phyloP scores from a whole-genome alignment of 345 rosid genomes.

The Cardamine occulta region DNA sequence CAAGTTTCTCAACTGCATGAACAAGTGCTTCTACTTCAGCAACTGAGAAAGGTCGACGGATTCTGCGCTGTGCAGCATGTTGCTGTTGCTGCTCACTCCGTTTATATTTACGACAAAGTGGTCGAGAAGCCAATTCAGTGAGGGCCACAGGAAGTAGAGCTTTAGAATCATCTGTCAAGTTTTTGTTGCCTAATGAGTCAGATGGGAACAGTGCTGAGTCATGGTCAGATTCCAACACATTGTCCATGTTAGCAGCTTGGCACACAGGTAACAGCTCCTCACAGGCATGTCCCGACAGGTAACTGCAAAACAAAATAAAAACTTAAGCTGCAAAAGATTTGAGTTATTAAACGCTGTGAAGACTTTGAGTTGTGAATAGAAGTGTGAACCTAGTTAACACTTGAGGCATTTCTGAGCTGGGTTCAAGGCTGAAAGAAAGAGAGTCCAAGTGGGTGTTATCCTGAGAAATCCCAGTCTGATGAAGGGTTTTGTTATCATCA shows the following conservation, averaged over 20 bases:
- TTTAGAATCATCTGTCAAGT: conserved; percentile 56
- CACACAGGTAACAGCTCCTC: conserved; percentile 47
- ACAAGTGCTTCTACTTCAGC: conserved; percentile 95
- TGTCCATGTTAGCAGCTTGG: conserved; percentile 46
- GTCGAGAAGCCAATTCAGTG: conserved; percentile 57
- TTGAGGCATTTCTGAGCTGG: conserved; percentile 57
- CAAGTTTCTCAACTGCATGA: conserved; percentile 94
- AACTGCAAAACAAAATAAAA: conserved; percentile 47
- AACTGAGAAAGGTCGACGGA: conserved; percentile 97
- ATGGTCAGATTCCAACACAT: conserved; percentile 66
- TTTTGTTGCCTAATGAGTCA: conserved; percentile 50
- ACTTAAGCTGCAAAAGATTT: background rate
- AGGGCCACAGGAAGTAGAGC: conserved; percentile 52
- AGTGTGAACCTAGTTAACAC: conserved; percentile 60
- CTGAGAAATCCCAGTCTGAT: conserved; percentile 83
- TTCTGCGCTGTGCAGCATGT: conserved; percentile 74
- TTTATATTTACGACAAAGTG: conserved; percentile 62
- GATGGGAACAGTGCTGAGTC: conserved; percentile 69
- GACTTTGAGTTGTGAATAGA: background rate
- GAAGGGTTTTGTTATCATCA: conserved; percentile 84
- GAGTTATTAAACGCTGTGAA: background rate
- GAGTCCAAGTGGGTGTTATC: conserved; percentile 57
- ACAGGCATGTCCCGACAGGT: conserved; percentile 47
- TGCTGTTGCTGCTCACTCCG: conserved; percentile 55
- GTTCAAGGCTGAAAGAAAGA: conserved; percentile 89